phyloP scores from a whole-genome alignment of 2,329 filamentous ascomycete genomes.

The Acrocalymma vagum region DNA sequence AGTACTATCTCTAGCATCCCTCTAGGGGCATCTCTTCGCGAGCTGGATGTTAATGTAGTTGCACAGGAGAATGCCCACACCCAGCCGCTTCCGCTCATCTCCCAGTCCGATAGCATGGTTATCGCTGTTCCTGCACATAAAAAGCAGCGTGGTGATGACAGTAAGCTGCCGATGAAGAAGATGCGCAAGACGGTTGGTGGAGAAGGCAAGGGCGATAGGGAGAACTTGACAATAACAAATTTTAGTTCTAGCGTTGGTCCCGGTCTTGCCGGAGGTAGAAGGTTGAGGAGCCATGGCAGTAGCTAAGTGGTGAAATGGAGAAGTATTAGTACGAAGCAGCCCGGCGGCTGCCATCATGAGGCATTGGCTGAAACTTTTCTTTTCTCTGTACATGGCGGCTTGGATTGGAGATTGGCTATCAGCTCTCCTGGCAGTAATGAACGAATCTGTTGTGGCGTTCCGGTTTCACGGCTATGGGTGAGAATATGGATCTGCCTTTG shows the following conservation, averaged over 20 bases:
- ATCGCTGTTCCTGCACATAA: conserved; percentile 51
- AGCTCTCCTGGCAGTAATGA: no score
- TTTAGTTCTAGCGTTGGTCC: conserved; percentile 51
- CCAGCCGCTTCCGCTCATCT: conserved; percentile 41
- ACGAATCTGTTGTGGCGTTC: no score
- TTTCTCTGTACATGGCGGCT: no score
- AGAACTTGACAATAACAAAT: conserved; percentile 51
- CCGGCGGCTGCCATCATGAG: no score
- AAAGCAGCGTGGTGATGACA: conserved; percentile 49
- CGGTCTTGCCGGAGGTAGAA: conserved; percentile 43
- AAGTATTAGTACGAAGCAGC: no score
- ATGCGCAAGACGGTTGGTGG: conserved; percentile 54
- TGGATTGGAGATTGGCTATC: no score
- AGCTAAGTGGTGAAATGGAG: not conserved
- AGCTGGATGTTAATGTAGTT: conserved; percentile 59
- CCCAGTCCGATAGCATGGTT: conserved; percentile 35
- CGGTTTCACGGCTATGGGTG: no score
- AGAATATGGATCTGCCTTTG: no score
- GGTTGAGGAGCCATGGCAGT: conserved; percentile 49
- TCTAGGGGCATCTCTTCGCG: conserved; percentile 48
- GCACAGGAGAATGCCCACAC: conserved; percentile 40
- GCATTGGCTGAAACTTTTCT: no score
- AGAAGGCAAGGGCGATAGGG: conserved; percentile 47
- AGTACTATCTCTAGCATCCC: conserved; percentile 29
- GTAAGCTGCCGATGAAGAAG: conserved; percentile 55